Evolutionary conservation across 768 basidiomycete genomes (phyloP), one percentile per base, ranked within the genome.

Genomic region (Multifurca ochricompacta): DNA sequence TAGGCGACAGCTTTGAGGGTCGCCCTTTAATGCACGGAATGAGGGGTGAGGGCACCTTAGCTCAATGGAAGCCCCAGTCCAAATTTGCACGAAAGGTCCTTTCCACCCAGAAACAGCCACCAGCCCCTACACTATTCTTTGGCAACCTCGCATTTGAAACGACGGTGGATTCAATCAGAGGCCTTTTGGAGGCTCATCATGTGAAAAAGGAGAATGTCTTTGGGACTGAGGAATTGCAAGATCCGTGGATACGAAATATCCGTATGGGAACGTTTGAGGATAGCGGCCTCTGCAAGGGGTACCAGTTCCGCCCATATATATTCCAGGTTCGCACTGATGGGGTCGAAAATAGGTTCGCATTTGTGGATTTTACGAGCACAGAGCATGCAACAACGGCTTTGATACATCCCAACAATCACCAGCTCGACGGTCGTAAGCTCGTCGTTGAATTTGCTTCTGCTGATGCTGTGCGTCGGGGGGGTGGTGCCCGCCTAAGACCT

Each of bases 191-290:
- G 49, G 78, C 78, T 11, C 89, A 90, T 71, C 76, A 74, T 54
- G 64, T 60, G 10, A 68, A 70, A 23, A 66, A 61, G 16, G 67
- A 27, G 6, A 25, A 9, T 13, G 35, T 6, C 23, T 19, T 6
- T 7, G 63, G 3, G 19, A 19, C 21, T 9, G 21, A 53, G n/a
- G 68, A 63, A 3, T 68, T 54, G 37, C 66, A 66, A 49, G 77
- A 78, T 42, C 66, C 68, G 21, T 82, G 81, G 82, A 77, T 85
- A 72, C 77, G 87, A 57, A 91, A 91, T 66, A 72, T 99, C 27
- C 82, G 95, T 6, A 78, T 99, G 79, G 93, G 92, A 4, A 94
- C 93, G 16, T 99, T 99, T 61, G 92, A 97, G 67, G 95, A 99
- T 68, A 88, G 82, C 45, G 96, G 95, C 8, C 70, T 80, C 49